Conservation (phyloP, 495 filamentous ascomycete species). For the Diplogelasinospora grovesii region DNA sequence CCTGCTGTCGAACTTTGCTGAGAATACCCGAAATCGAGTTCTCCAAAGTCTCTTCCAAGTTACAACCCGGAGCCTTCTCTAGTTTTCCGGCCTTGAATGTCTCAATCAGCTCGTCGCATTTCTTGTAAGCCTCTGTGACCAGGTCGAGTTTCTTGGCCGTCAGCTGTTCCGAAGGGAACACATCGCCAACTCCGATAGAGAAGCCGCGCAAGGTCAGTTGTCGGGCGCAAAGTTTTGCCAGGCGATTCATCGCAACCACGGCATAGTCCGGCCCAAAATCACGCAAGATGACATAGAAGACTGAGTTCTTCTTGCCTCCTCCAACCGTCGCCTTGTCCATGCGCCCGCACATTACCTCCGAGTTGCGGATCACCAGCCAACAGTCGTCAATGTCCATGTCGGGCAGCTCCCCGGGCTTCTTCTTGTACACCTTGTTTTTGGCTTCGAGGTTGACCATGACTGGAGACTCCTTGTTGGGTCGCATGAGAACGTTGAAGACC, state of each 20-base stretch:
- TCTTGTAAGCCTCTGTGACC: constrained; percentile 68
- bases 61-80: constrained; percentile 78
- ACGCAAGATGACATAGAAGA: constrained; percentile 93
- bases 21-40: constrained; percentile 85
- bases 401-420: constrained; percentile 40
- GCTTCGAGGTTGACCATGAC: constrained; percentile 90
- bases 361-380: constrained; percentile 89
- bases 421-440: constrained; percentile 74
- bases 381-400: constrained; percentile 81
- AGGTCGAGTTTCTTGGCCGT: constrained; percentile 63
- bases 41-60: constrained; percentile 87
- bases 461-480: constrained; percentile 70
- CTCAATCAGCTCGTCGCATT: constrained; percentile 80
- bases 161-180: constrained; percentile 69
- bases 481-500: constrained; percentile 92
- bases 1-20: constrained; percentile 80
- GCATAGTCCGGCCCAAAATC: constrained; percentile 89
- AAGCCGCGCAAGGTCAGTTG: constrained; percentile 88
- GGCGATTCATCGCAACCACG: constrained; percentile 85
- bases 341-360: constrained; percentile 94
- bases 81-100: constrained; percentile 71
- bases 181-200: constrained; percentile 92
- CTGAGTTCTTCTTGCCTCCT: constrained; percentile 92
- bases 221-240: constrained; percentile 84
- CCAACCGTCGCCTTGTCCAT: constrained; percentile 98